Evolutionary conservation across 2,329 filamentous ascomycete species (phyloP).

Genomic region (Fusarium paranaense): DNA sequence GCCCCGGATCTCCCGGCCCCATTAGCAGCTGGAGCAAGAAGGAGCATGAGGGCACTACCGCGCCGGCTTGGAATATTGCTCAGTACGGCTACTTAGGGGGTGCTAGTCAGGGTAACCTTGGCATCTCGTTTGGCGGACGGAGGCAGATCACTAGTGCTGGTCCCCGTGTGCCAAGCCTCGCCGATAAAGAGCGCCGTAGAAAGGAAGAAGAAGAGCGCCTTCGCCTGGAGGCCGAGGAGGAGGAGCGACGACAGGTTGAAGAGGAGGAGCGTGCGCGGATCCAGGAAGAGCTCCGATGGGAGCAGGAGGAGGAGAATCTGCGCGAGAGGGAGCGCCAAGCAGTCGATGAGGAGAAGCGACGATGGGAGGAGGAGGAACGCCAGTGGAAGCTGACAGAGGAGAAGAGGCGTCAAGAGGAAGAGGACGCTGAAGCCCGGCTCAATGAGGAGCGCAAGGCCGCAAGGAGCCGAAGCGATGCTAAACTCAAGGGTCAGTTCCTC

Average conservation of each 20-base stretch:
- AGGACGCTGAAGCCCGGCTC: slow-evolving; percentile 75
- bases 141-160: slow-evolving; percentile 90
- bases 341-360: slow-evolving; percentile 75
- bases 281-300: slow-evolving; percentile 76
- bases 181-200: slow-evolving; percentile 82
- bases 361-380: slow-evolving; percentile 82
- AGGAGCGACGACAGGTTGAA: slow-evolving; percentile 60
- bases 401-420: slow-evolving; percentile 76
- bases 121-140: slow-evolving; percentile 90
- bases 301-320: slow-evolving; percentile 70
- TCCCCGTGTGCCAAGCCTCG: slow-evolving; percentile 82
- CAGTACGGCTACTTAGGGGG: slow-evolving; percentile 99
- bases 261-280: slow-evolving; percentile 73
- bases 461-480: slow-evolving; percentile 72
- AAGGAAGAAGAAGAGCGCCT: slow-evolving; percentile 72
- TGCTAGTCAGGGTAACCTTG: slow-evolving; percentile 94
- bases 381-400: slow-evolving; percentile 84
- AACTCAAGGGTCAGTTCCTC: slow-evolving; percentile 84
- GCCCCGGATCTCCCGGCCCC: slow-evolving; percentile 60
- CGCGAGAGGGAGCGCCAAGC: slow-evolving; percentile 71
- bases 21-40: slow-evolving; percentile 93
- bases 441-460: slow-evolving; percentile 74
- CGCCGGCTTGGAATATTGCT: slow-evolving; percentile 97
- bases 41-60: slow-evolving; percentile 81
- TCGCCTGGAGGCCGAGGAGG: slow-evolving; percentile 65